Percentiles rank a stretch among this genome's conserved stretches.
Conservation (phyloP, 768 basidiomycete species). For the Pulveroboletus sp. region DNA sequence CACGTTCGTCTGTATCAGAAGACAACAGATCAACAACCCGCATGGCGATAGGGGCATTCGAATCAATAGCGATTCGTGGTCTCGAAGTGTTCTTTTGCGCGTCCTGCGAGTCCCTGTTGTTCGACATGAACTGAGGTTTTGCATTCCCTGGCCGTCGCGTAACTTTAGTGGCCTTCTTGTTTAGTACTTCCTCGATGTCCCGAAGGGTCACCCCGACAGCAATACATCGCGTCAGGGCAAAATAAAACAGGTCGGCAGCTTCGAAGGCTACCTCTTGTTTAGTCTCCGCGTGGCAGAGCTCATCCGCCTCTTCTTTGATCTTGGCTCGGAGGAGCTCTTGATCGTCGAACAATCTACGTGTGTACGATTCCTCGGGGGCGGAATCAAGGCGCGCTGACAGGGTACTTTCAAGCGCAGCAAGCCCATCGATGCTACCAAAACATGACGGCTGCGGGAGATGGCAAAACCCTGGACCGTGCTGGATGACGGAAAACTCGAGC, state of each 20-base stretch:
- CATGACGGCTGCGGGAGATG: constrained; percentile 85
- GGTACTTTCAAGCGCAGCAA: constrained; percentile 76
- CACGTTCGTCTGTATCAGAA: constrained; percentile 48
- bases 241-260: constrained; percentile 93
- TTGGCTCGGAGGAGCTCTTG: constrained; percentile 80
- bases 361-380: constrained; percentile 91
- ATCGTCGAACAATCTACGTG: constrained; percentile 79
- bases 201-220: constrained; percentile 74
- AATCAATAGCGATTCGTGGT: constrained; percentile 20
- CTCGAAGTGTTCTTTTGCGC: constrained; percentile 29
- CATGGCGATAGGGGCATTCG: constrained; percentile 64
- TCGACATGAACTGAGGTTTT: constrained; percentile 68
- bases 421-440: constrained; percentile 78
- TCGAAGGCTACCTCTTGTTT: constrained; percentile 88
- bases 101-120: constrained; percentile 15
- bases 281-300: constrained; percentile 79
- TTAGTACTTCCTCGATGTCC: constrained; percentile 81
- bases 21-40: constrained; percentile 58
- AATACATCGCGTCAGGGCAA: constrained; percentile 80
- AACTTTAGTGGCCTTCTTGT: constrained; percentile 81
- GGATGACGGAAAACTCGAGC: constrained; percentile 85
- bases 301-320: constrained; percentile 98
- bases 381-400: constrained; percentile 63
- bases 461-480: constrained; percentile 90
- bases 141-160: constrained; percentile 88